phyloP scores from a whole-genome alignment of 1,139 yeast species.

The Eremothecium gossypii region DNA sequence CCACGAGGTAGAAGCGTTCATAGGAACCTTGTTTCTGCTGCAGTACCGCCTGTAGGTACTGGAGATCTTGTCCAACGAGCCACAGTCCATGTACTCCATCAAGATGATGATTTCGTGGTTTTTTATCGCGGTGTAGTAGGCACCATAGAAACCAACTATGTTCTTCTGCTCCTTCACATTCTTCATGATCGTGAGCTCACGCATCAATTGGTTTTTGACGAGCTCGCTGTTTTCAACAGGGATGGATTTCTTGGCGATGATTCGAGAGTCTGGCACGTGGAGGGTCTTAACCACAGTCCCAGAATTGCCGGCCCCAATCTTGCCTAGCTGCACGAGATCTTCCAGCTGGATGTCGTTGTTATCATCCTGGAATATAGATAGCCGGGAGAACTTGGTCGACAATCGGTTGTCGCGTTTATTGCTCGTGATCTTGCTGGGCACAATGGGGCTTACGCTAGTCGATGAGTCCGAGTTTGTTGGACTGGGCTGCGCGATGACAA shows the following conservation, averaged over 20 bases:
- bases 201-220: slow-evolving; percentile 74
- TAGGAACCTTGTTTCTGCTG: slow-evolving; percentile 14
- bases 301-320: slow-evolving; percentile 86
- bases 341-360: slow-evolving; percentile 23
- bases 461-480: slow-evolving; percentile 11
- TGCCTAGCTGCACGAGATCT: slow-evolving; percentile 66
- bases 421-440: neutral
- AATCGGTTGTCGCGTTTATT: neutral
- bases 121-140: slow-evolving; percentile 38
- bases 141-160: slow-evolving; percentile 86
- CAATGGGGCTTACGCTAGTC: slow-evolving; percentile 6
- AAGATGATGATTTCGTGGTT: slow-evolving; percentile 49
- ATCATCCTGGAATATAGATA: slow-evolving; percentile 9
- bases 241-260: slow-evolving; percentile 86
- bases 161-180: slow-evolving; percentile 73
- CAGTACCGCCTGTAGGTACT: slow-evolving; percentile 29
- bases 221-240: slow-evolving; percentile 77
- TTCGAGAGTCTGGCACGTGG: slow-evolving; percentile 78
- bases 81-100: slow-evolving; percentile 95
- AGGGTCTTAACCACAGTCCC: slow-evolving; percentile 86
- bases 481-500: slow-evolving; percentile 5
- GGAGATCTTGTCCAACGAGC: slow-evolving; percentile 75
- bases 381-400: slow-evolving; percentile 7
- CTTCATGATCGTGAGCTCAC: slow-evolving; percentile 84
- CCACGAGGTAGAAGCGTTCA: slow-evolving; percentile 30